Base-by-base conservation (phyloP, 2,329 filamentous ascomycete species). In the Microsporum ferrugineum region DNA sequence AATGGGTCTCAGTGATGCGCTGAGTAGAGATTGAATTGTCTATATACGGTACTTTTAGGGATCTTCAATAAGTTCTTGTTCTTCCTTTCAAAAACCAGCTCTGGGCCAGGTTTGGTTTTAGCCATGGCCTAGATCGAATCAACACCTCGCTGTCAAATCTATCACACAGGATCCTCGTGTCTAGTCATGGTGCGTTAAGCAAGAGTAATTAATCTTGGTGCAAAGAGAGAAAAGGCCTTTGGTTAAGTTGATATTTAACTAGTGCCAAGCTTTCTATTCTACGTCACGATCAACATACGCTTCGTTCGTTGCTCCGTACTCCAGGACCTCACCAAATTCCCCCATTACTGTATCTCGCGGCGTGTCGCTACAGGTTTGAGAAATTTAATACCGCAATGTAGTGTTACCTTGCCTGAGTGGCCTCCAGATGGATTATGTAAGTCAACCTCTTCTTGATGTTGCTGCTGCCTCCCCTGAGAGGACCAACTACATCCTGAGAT, bases 61-160 rank as follows among this genome's bases (percentile, higher is more conserved):
- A 76, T 64, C 58, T 69, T 72, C 55, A 69, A 63, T 45, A 74
- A 69, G 57, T 70, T 62, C 49, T 71, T 64, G 60, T 76, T 76
- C 63, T 74, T 73, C 63, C 69, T 73, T 57, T 75, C 71, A 47
- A 76, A 76, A n/a, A 70, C 63, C 58, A 74, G 71, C 53, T 68
- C 65, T 5, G 62, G 62, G 17, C 63, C 34, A 23, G 39, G 17
- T 39, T 66, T 65, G 17, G 55, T 14, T 31, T 62, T 60, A 7
- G 60, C 58, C 62, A 63, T 63, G n/a, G n/a, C 33, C 36, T 49
- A 12, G 2, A 36, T 33, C 55, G 29, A 39, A n/a, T 5, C 12
- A 34, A n/a, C 51, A 55, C 33, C 31, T n/a, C 12, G 51, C 23
- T n/a, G 23, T 10, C 8, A 47, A 51, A 51, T 12, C 6, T 51